Evolutionary conservation across 2,329 filamentous ascomycete species (phyloP), one percentile per base, ranked within the genome.

Genomic region (Stagonosporopsis chrysanthemi): DNA sequence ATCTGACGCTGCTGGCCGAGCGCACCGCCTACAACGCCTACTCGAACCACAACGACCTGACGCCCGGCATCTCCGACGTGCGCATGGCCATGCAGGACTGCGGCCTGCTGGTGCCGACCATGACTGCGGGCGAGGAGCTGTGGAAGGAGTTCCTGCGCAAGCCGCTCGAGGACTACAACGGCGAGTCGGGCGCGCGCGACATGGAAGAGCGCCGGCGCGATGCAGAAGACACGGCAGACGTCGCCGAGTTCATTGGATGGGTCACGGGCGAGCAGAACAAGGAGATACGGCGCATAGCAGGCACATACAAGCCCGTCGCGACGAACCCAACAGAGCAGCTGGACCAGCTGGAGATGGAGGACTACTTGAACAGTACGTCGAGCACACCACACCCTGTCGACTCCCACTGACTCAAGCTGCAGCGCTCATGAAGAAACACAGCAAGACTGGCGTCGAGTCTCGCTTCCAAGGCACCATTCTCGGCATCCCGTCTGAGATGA

Each of bases 361-460:
- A 82, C 58, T 82, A 81, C 58, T 59, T 83, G 48, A 80, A 76
- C 19, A 75, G 76, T 78, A 67, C 14, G 17, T n/a, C 17, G 15
- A 38, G 23, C 4, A n/a, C 11, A 8, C 17, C 22, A 14, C 19
- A n/a, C 5, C 3, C 35, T 22, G 2, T 39, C 1, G 26, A 6
- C 14, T 35, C 6, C 71, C 44, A 33, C 59, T 69, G 52, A 68
- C 59, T 24, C 28, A 24, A 17, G 33, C 24, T 31, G 15, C 63
- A 90, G 90, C 88, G 4, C 80, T 98, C 39, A 97, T 96, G 77
- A 95, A 93, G 78, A 97, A 96, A 72, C 91, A 96, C 75, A 92
- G 89, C 78, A 96, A 95, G 68, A 90, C 90, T 0, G 91, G 90
- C 61, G 92, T 96, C 69, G 92, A 96, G 70, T 88, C 89, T 9